Base-by-base conservation (phyloP, 73 alveolate genomes). In the Uronychia setigera region DNA sequence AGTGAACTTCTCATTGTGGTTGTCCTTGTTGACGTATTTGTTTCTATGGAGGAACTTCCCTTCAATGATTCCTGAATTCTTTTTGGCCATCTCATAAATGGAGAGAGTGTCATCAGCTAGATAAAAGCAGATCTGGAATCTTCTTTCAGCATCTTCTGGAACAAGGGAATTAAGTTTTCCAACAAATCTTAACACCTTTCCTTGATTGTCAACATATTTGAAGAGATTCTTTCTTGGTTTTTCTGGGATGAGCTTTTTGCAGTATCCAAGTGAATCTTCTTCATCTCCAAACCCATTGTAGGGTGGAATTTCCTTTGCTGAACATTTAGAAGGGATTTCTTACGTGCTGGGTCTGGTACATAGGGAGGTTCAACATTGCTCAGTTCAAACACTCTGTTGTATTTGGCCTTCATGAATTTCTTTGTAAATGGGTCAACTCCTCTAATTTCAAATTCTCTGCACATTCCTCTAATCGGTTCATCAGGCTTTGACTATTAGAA, bases 211-310 rank as follows among this genome's bases (percentile, higher is more conserved):
- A 88, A 95, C 96, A 87, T 93, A 95, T 86, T 96, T 96, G 93
- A 94, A 91, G 96, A 93, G 95, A 82, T 96, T 96, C 83, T 96
- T 93, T 81, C 91, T 90, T 29, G 98, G 97, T 58, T 96, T 95
- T 82, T 93, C 88, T 74, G 97, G 97, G 34, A 88, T 77, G 79
- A 95, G 85, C 75, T 97, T 92, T 25, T 90, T 93, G 46, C 93
- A 90, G 79, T 96, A 93, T 31, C 98, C 97, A 80, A 96, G 80
- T 32, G 98, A 91, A 91, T 96, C 99, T 87, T 95, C 97, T 93
- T 96, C 99, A 85, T 92, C 93, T 59, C 99, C 99, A 60, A 92
- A 89, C 1, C 98, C 99, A 82, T 96, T 96, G 84, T 96, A 95
- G 34, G 98, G 98, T 9, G 99, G 99, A 76, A 96, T 96, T 25